A percentile compares a stretch with the other conserved stretches of the same genome.
Evolutionary conservation across 2,329 filamentous ascomycete species (phyloP).

Genomic region (Trichoderma brevicompactum): DNA sequence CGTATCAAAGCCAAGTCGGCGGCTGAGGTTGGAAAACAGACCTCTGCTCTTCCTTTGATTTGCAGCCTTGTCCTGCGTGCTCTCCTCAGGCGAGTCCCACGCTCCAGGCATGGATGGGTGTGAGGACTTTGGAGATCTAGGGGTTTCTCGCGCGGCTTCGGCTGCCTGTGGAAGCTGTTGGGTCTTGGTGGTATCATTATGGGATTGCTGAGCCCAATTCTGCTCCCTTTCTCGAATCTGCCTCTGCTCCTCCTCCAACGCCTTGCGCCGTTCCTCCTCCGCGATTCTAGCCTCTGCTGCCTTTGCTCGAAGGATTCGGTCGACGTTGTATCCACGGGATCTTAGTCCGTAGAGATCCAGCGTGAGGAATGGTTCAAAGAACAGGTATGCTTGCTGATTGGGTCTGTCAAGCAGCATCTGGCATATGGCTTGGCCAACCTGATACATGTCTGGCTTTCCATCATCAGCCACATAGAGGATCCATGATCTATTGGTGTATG

Average conservation of each 20-base stretch:
- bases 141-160: conserved; percentile 46
- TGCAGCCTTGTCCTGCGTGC: conserved; percentile 40
- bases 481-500: conserved; percentile 58
- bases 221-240: conserved; percentile 62
- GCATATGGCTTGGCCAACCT: conserved; percentile 87
- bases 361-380: conserved; percentile 88
- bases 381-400: conserved; percentile 85
- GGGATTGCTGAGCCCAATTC: conserved; percentile 44
- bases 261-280: conserved; percentile 77
- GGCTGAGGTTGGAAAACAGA: conserved; percentile 70
- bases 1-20: conserved; percentile 68
- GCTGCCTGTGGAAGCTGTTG: conserved; percentile 36
- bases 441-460: conserved; percentile 78
- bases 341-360: conserved; percentile 81
- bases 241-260: conserved; percentile 73
- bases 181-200: conserved; percentile 40
- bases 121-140: conserved; percentile 48
- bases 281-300: conserved; percentile 86
- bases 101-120: conserved; percentile 69
- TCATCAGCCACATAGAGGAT: conserved; percentile 76
- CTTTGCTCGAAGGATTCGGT: conserved; percentile 87
- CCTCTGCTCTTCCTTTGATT: conserved; percentile 53
- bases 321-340: conserved; percentile 92
- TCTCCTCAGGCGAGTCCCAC: conserved; percentile 69
- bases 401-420: conserved; percentile 79